Base-by-base conservation (phyloP, 2,329 filamentous ascomycete genomes). In the Xylaria sp. region DNA sequence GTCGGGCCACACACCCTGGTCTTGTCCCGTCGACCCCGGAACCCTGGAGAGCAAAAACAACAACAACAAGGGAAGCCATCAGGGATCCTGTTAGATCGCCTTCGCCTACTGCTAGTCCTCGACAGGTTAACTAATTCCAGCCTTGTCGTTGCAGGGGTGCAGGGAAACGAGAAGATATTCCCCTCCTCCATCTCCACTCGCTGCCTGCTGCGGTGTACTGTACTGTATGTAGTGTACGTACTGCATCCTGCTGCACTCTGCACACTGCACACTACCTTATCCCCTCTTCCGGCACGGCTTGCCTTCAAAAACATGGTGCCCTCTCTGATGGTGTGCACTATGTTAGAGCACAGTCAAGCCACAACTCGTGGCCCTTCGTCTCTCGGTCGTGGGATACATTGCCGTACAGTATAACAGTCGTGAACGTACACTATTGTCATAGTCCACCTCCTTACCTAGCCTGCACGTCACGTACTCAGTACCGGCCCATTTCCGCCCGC, bases 91-190 rank as follows among this genome's bases (percentile, higher is more conserved):
- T 55, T 74, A 69, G 69, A 72, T 72, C 65, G 66, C 63, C 75
- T 72, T 74, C 69, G 69, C 66, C 69, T 58, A n/a, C n/a, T n/a
- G n/a, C n/a, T n/a, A 58, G 72, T 72, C 74, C 68, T 74, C 63
- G 69, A 75, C 70, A 71, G 69, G 73, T 75, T 74, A 70, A 75
- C 74, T 73, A 64, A 65, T 62, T 62, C 63, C 72, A 79, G 77
- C 77, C 76, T 78, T 75, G 76, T 76, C 74, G 68, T 70, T 74
- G 72, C 70, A 75, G 76, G 69, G 74, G 74, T 66, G 74, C 73
- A 73, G 71, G 71, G 74, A 75, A 74, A 74, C 74, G 51, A 74
- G 71, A 37, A 32, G 25, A 37, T 18, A 69, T 76, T 75, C 75
- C 75, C 74, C 73, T 75, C 74, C 71, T 63, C 71, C 63, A 34